Base-by-base conservation (phyloP, 2,329 filamentous ascomycete genomes). In the Alternaria rosae region DNA sequence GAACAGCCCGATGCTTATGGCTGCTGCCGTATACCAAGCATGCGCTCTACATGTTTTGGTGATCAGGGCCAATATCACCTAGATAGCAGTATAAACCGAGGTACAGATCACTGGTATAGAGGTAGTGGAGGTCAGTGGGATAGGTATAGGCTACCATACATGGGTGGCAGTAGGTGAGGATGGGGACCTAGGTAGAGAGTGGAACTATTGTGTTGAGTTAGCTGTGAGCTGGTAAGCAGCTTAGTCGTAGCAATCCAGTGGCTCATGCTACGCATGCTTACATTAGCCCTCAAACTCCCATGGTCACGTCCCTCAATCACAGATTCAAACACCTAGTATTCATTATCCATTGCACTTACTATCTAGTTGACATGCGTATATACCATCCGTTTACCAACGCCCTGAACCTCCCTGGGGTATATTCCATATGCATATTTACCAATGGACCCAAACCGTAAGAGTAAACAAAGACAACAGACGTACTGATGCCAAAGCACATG, bases 381-480 rank as follows among this genome's bases (percentile, higher is more conserved):
- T 51, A 21, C 30, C 9, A n/a, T 35, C n/a, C 35, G 15, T n/a
- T 32, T 17, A 53, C 51, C 35, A 28, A 28, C 21, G 25, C 51
- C 17, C 35, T 38, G 2, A 51, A 51, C 47, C 28, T 35, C 54
- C 42, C 35, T 23, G 54, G 54, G 54, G 54, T 56, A 56, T 56
- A 56, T 56, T 32, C 43, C 42, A 25, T 38, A 35, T 56, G 43
- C 54, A 28, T 38, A 20, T 38, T 26, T 25, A 56, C 54, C 54
- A 48, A 56, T 23, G 30, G 28, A 38, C 47, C 13, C 13, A 38
- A 51, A 21, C 47, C 9, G 30, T 35, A 35, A 23, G 6, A 38
- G 12, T 20, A 43, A 43, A 21, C 41, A 21, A 43, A 20, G 32
- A 38, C 30, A 51, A 51, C 47, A 25, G 21, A 35, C 47, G 38